phyloP scores from a whole-genome alignment of 495 filamentous ascomycete species.

The Xylaria intraflava region DNA sequence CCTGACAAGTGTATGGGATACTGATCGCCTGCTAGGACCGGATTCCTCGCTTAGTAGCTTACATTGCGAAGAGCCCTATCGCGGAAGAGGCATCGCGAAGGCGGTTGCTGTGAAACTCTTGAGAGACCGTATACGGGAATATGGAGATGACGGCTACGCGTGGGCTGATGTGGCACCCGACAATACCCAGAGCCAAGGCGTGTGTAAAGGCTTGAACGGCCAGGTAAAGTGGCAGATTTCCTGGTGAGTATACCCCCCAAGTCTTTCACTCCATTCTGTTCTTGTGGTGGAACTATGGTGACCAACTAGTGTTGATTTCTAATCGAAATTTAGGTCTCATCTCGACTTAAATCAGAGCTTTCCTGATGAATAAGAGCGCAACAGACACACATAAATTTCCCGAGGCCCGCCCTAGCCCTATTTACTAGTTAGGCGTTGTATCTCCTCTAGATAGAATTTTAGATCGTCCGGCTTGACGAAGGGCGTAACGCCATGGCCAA shows the following conservation, averaged over 20 bases:
- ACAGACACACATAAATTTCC: no score
- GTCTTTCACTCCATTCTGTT: not conserved
- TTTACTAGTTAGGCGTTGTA: conserved; percentile 60
- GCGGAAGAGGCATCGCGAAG: conserved; percentile 40
- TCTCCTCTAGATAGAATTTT: conserved; percentile 87
- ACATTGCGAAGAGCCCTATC: conserved; percentile 33
- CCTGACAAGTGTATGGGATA: not conserved
- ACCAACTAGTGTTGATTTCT: conserved; percentile 1
- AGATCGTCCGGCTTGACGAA: conserved; percentile 88
- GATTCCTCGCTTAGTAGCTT: conserved; percentile 23
- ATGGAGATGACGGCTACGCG: conserved; percentile 33
- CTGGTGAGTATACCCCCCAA: conserved; percentile 32
- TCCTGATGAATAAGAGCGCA: conserved; percentile 10
- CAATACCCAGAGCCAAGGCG: conserved; percentile 34
- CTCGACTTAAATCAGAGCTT: conserved; percentile 23
- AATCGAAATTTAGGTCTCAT: conserved; percentile 13
- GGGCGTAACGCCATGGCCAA: conserved; percentile 94
- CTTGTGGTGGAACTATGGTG: not conserved
- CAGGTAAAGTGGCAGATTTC: conserved; percentile 29
- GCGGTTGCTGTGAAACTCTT: conserved; percentile 35
- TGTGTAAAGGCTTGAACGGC: conserved; percentile 41
- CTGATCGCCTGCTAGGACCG: conserved; percentile 8
- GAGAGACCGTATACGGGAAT: conserved; percentile 30
- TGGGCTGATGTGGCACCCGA: conserved; percentile 38
- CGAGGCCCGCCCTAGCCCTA: not conserved